These are phyloP conservation scores for Hypocrella siamensis DNA, from an alignment of 2,329 filamentous ascomycete genomes.

Conservation along the genomic window DNA sequence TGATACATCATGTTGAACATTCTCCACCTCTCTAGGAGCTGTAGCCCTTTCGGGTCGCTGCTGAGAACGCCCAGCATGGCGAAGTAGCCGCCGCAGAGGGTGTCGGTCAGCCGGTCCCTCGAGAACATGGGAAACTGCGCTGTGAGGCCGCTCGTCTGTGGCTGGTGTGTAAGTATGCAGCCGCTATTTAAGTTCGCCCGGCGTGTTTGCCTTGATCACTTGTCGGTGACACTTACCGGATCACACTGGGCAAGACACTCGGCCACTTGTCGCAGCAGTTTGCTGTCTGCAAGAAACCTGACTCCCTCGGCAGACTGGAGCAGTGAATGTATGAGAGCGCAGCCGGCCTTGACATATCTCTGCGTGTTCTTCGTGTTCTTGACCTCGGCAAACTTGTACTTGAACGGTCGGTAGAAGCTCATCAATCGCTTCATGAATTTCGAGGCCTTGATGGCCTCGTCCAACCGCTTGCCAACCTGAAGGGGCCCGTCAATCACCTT, in stretches of 20 bases:
- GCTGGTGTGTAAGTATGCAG: not conserved
- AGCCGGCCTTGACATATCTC: constrained; percentile 82
- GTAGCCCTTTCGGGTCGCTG: constrained; percentile 64
- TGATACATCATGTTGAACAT: constrained; percentile 99
- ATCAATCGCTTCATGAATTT: constrained; percentile 93
- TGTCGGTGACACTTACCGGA: constrained; percentile 37
- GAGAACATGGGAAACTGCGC: constrained; percentile 85
- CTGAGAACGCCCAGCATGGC: constrained; percentile 80
- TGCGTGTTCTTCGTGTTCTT: constrained; percentile 86
- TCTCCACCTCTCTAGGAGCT: constrained; percentile 88
- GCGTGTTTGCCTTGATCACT: too few relatives aligned
- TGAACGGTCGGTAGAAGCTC: constrained; percentile 93
- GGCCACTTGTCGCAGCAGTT: constrained; percentile 81
- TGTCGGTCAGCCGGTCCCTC: constrained; percentile 67
- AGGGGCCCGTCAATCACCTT: constrained; percentile 86
- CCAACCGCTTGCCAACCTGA: constrained; percentile 76
- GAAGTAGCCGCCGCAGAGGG: constrained; percentile 85
- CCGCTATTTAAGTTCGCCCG: too few relatives aligned
- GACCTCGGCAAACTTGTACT: constrained; percentile 82
- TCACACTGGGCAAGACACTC: constrained; percentile 94
- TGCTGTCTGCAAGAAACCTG: constrained; percentile 78
- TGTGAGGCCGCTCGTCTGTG: constrained; percentile 52
- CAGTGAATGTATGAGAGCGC: constrained; percentile 72
- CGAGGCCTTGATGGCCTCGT: constrained; percentile 85
- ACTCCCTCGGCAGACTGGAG: constrained; percentile 75